Conservation (phyloP, 2,329 filamentous ascomycete species). For the Zymoseptoria passerinii region DNA sequence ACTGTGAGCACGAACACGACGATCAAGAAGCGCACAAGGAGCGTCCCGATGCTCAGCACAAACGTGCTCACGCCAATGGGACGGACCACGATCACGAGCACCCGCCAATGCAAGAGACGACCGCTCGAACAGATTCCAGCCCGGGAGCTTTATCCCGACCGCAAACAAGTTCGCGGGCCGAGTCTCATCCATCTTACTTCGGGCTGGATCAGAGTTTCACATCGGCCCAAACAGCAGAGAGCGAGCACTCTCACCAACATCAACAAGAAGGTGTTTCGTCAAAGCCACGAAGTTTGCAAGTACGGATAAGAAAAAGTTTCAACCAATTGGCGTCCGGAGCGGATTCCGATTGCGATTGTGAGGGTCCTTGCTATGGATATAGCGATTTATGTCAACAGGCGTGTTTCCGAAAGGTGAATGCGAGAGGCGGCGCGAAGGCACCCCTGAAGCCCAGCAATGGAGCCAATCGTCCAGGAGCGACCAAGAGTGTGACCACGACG, state of each 20-base stretch:
- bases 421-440: constrained; percentile 17
- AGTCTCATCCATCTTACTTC: constrained; percentile 21
- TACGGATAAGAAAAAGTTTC: constrained; percentile 36
- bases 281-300: constrained; percentile 24
- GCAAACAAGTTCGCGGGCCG: constrained; percentile 15
- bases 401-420: constrained; percentile 47
- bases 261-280: constrained; percentile 16
- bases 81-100: constrained; percentile 24
- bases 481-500: constrained; percentile 19
- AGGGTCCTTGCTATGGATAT: constrained; percentile 53
- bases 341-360: constrained; percentile 44
- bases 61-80: constrained; percentile 15
- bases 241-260: constrained; percentile 1
- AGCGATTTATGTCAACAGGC: constrained; percentile 54
- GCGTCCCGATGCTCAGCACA: constrained; percentile 10
- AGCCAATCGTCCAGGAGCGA: constrained; percentile 14
- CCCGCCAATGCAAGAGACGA: constrained; percentile 9
- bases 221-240: background rate
- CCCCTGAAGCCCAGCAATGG: constrained; percentile 15
- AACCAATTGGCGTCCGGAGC: constrained; percentile 39
- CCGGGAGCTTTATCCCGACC: constrained; percentile 10
- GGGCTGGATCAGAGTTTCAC: constrained; percentile 11
- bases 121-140: constrained; percentile 12
- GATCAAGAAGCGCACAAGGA: constrained; percentile 44
- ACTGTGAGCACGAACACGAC: constrained; percentile 67